A percentile compares a stretch with the other conserved stretches of the same genome.
These are phyloP conservation scores for Tagetes patula DNA, from an alignment of 129 eudicot genomes.

Conservation along the genomic window DNA sequence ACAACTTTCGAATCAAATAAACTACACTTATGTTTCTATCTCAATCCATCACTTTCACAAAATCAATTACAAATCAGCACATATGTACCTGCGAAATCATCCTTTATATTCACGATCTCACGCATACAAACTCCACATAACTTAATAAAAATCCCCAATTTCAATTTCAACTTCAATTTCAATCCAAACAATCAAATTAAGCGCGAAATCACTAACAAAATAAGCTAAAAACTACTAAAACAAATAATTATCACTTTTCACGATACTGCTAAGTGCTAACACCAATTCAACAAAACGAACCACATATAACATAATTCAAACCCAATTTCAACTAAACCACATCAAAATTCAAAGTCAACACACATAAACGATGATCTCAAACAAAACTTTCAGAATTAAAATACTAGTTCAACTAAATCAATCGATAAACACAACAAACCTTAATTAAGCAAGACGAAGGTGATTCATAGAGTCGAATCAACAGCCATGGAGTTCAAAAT, in stretches of 20 bases:
- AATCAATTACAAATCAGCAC: conserved; percentile 6
- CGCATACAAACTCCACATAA: conserved; percentile 8
- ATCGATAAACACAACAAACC: conserved; percentile 8
- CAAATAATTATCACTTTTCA: conserved; percentile 8
- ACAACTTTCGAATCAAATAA: not conserved
- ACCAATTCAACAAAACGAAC: conserved; percentile 16
- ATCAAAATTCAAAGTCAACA: conserved; percentile 30
- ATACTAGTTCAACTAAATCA: not conserved
- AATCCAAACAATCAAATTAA: conserved; percentile 9
- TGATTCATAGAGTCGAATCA: conserved; percentile 21
- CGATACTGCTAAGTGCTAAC: not conserved
- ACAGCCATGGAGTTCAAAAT: conserved; percentile 19
- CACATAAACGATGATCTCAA: conserved; percentile 25
- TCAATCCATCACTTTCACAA: conserved; percentile 16
- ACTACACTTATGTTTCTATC: not conserved
- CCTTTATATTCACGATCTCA: not conserved
- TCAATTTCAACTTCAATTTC: conserved; percentile 22
- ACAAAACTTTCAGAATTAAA: not conserved
- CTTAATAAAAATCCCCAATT: conserved; percentile 2
- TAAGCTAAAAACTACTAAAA: not conserved
- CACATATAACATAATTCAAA: not conserved
- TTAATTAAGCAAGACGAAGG: conserved; percentile 23
- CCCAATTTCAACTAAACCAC: conserved; percentile 17
- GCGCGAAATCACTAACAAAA: not conserved
- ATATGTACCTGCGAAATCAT: not conserved